Base-by-base conservation (phyloP, 345 rosid genomes). In the Lepidium didymum region DNA sequence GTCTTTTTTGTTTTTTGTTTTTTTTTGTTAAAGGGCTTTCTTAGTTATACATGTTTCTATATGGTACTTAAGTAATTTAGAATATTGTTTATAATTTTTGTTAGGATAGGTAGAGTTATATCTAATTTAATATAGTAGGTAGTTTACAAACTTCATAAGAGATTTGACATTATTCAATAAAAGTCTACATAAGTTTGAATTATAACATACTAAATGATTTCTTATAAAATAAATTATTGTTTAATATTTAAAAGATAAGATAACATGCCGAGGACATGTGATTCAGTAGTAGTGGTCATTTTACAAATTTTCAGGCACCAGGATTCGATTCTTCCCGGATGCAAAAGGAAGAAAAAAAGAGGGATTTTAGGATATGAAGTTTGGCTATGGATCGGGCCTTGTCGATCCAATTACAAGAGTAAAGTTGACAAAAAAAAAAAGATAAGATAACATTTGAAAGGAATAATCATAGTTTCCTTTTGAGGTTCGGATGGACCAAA, bases 401-500 rank as follows among this genome's bases (percentile, higher is more conserved):
- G n/a, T n/a, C n/a, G n/a, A n/a, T n/a, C n/a, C n/a, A n/a, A n/a
- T n/a, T n/a, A n/a, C n/a, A n/a, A n/a, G n/a, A n/a, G n/a, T n/a
- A n/a, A n/a, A n/a, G n/a, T n/a, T n/a, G n/a, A n/a, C n/a, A n/a
- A n/a, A n/a, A n/a, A n/a, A n/a, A n/a, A 42, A 36, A 11, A 56
- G 49, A 64, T 31, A 56, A 72, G 64, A 64, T 73, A 72, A 41
- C 53, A 43, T 46, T 56, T 6, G 52, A 64, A 56, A 56, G 40
- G 46, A 11, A 65, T 49, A 38, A 64, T 33, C 59, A 33, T 47
- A 31, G 41, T 47, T 47, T 6, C 42, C 23, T 23, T 72, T 21
- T 40, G 66, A 73, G 46, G 76, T 64, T 73, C 15, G 6, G 60
- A 73, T 73, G 15, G 53, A 64, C 60, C 54, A 10, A 56, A 38